These are phyloP conservation scores for Hebeloma cylindrosporum DNA, from an alignment of 768 basidiomycete species.

Conservation along the genomic window DNA sequence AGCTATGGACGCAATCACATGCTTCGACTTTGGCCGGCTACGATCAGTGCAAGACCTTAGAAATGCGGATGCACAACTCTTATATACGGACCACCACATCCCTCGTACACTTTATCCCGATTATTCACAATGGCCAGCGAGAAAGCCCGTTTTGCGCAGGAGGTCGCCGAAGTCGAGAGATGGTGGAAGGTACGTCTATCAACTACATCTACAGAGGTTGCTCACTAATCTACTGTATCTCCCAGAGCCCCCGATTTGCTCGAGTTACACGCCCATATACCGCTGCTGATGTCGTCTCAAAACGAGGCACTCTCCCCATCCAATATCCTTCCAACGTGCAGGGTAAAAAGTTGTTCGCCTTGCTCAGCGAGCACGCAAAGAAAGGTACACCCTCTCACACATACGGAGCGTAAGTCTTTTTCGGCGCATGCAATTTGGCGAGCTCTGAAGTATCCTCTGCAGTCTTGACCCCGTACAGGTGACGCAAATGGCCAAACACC, in stretches of 20 bases:
- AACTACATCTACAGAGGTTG: not conserved
- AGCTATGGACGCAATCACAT: conserved; percentile 47
- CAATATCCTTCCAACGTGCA: conserved; percentile 82
- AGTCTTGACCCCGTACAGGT: conserved; percentile 98
- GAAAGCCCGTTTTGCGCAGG: conserved; percentile 67
- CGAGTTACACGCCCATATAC: conserved; percentile 90
- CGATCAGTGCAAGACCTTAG: conserved; percentile 24
- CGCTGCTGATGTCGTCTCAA: conserved; percentile 89
- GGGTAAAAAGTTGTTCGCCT: conserved; percentile 82
- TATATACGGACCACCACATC: conserved; percentile 26
- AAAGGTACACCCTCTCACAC: conserved; percentile 87
- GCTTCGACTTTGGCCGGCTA: conserved; percentile 26
- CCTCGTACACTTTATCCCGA: conserved; percentile 14
- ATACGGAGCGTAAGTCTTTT: conserved; percentile 91
- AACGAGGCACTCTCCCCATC: conserved; percentile 85
- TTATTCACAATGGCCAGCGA: conserved; percentile 57
- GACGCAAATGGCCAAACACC: conserved; percentile 98
- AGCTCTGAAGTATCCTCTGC: conserved; percentile 4
- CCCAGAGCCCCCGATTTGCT: conserved; percentile 81
- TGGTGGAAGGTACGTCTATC: conserved; percentile 82
- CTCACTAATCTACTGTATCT: not conserved
- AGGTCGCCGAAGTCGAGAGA: conserved; percentile 82
- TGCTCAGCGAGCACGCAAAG: conserved; percentile 76
- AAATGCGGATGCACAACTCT: conserved; percentile 21
- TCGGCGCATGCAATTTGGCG: conserved; percentile 1